Base-by-base conservation (phyloP, 176 grass and related monocot species). In the Oryza officinalis region DNA sequence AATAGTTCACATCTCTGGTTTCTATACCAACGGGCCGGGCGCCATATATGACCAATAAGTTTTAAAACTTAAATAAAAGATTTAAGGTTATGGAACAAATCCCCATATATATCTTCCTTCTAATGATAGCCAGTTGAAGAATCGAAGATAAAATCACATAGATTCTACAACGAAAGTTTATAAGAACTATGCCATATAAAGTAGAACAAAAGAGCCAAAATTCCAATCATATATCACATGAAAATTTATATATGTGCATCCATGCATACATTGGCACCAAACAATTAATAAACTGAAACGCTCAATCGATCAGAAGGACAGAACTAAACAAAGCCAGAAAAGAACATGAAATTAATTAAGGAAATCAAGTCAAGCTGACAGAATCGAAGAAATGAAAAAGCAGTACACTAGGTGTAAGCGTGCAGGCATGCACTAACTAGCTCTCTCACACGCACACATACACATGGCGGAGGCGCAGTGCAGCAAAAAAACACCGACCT, bases 401-500 rank as follows among this genome's bases (percentile, higher is more conserved):
- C 23, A 66, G 38, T n/a, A 31, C 54, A 25, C 71, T 50, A 7
- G 46, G 47, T 74, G 63, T 15, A 59, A 69, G 83, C 57, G 54
- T 15, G 61, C 84, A 70, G 57, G n/a, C 52, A 30, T 45, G 54
- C 27, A 46, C 45, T 59, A 28, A 41, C 38, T 45, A 52, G 54
- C 85, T 47, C 74, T 43, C 81, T 64, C 77, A 66, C 68, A 38
- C 67, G 8, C 32, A 75, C 59, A 87, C 67, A 87, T 87, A 2
- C 33, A 6, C 33, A 35, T 35, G 75, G 83, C 69, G 80, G 89
- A 90, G 88, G 84, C 84, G 84, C 75, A 83, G 88, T 33, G 72
- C 45, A 52, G 87, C 50, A 90, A 90, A 90, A 89, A 90, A 75
- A 73, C 84, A 90, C 89, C 70, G 64, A 80, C 89, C 84, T 75